phyloP scores from a whole-genome alignment of 176 grass and related monocot species.

The Saccharum spontaneum region DNA sequence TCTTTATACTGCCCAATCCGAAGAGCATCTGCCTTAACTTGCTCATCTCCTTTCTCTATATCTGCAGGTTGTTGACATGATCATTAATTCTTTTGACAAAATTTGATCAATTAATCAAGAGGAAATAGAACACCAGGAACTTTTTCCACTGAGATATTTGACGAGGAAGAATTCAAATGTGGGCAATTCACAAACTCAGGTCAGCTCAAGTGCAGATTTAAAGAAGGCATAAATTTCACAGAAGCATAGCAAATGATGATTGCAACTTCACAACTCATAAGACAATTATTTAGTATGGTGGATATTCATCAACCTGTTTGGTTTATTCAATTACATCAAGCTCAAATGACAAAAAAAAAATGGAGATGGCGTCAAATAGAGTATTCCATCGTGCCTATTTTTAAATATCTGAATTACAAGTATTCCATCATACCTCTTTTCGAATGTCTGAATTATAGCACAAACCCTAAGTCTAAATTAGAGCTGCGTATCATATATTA shows the following conservation, averaged over 20 bases:
- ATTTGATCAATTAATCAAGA: neutral
- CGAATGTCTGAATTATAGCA: neutral
- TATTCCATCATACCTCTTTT: neutral
- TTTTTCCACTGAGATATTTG: neutral
- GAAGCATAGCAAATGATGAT: neutral
- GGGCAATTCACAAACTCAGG: neutral
- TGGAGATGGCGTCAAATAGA: neutral
- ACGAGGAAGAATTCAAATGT: neutral
- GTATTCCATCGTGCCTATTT: neutral
- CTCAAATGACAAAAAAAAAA: neutral
- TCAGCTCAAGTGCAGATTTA: neutral
- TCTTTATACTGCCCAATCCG: constrained; percentile 89
- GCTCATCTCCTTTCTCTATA: constrained; percentile 94
- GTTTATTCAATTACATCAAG: neutral
- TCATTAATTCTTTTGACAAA: neutral
- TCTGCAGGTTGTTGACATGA: constrained; percentile 50
- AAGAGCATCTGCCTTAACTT: constrained; percentile 85
- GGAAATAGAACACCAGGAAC: neutral
- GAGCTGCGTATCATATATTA: neutral
- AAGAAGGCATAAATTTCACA: neutral
- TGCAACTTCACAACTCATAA: neutral
- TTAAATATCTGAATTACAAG: neutral
- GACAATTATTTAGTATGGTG: constrained; percentile 8
- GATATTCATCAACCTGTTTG: neutral
- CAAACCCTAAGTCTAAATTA: neutral